Conservation (phyloP, 306 rosid genomes). For the Lathyrus sativus region DNA sequence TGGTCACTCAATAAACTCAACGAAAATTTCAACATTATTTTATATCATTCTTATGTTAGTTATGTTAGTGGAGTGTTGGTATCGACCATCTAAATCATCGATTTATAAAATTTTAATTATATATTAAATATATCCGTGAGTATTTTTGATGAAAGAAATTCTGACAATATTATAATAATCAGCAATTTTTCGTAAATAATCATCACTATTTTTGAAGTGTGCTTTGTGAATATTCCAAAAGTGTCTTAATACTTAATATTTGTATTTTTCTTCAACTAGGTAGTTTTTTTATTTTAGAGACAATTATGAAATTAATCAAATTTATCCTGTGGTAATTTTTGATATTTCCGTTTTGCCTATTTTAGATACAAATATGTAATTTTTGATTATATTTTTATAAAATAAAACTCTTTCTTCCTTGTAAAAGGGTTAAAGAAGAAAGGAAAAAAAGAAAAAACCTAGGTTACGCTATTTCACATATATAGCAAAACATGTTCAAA, state of each 20-base stretch:
- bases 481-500: constrained; percentile 18
- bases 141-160: too few species aligned
- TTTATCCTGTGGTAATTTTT: not conserved
- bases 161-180: too few species aligned
- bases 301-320: not conserved
- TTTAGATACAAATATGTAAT: not conserved
- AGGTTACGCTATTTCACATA: not conserved
- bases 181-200: too few species aligned
- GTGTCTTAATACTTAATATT: not conserved
- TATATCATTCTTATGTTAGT: too few species aligned
- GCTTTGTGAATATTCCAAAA: not conserved
- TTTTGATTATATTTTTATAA: not conserved
- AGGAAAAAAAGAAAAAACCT: not conserved
- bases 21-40: too few species aligned
- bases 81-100: too few species aligned
- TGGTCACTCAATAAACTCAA: too few species aligned
- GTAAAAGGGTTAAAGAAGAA: not conserved
- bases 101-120: too few species aligned
- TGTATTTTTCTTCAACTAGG: not conserved
- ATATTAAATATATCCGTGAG: too few species aligned
- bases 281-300: not conserved
- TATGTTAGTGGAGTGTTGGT: too few species aligned
- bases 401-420: not conserved
- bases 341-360: not conserved
- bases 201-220: too few species aligned